Evolutionary conservation across 1,284 basidiomycete species (phyloP), one percentile per base, ranked within the genome.

Genomic region (Stereum hirsutum): DNA sequence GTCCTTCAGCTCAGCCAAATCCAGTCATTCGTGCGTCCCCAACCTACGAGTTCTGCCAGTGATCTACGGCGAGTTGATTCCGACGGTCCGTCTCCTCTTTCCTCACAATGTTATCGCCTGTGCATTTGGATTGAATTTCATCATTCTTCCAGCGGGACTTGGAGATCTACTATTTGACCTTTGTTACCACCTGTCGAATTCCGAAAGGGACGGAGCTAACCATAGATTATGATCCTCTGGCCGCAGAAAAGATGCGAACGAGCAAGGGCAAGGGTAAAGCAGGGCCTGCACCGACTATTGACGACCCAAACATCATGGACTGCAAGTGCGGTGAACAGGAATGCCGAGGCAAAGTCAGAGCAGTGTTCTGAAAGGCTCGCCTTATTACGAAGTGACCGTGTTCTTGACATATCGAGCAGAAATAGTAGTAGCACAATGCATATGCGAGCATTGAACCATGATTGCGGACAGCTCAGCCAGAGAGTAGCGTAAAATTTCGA

Each of bases 1-100:
- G 10, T 37, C 41, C 17, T 42, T 40, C n/a, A n/a, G 32, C 26
- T 41, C 33, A 19, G 39, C 34, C 6, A 30, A 19, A 19, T 41
- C 11, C 48, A 84, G 81, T 51, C 81, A 84, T 52, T 83, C 79
- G 0, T 84, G 81, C 52, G 56, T 60, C 6, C 77, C 81, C 3
- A 82, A 80, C 45, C 56, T 78, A 45, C 50, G 53, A 1, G 70
- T 79, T 0, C 79, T 72, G 47, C 67, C 69, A 7, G 78, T 76
- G 1, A 68, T 80, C 1, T 80, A 74, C 50, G 77, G 81, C 43
- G 75, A n/a, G n/a, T n/a, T 72, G 0, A 66, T 78, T 30, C 69
- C 74, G 23, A 65, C 70, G 46, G 81, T 78, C 43, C 44, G 70
- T 52, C n/a, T n/a, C n/a, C n/a, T n/a, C n/a, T n/a, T n/a, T n/a